Percentiles rank a stretch among this genome's conserved stretches.
Evolutionary conservation across 163 green algal species (phyloP).

Genomic region (Volvox carteri): DNA sequence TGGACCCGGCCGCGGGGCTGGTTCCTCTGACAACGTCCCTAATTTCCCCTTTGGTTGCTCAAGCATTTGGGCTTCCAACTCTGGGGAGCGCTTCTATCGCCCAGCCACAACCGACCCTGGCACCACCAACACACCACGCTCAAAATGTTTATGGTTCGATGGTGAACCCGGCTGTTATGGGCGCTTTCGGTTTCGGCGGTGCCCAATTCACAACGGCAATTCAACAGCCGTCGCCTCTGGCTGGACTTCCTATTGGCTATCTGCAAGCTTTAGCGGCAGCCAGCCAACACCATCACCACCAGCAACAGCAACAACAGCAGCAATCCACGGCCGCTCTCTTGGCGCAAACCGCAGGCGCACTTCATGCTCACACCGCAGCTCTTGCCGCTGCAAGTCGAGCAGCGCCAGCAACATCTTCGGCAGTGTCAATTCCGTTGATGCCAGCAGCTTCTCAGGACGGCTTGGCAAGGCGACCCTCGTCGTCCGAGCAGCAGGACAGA

Average conservation of each 20-base stretch:
- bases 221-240: constrained; percentile 10
- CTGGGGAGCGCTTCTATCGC: background rate
- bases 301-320: constrained; percentile 45
- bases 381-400: background rate
- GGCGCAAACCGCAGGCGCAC: constrained; percentile 28
- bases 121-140: background rate
- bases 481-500: constrained; percentile 34
- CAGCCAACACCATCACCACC: constrained; percentile 36
- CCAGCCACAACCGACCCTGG: background rate
- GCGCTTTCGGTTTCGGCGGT: constrained; percentile 6
- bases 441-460: background rate
- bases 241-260: constrained; percentile 24
- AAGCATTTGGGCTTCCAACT: constrained; percentile 35
- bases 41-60: constrained; percentile 26
- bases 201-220: constrained; percentile 1
- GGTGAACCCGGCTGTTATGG: constrained; percentile 36
- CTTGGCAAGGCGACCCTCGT: background rate
- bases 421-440: constrained; percentile 10
- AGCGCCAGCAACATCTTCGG: constrained; percentile 23
- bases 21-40: constrained; percentile 27
- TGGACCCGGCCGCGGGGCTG: constrained; percentile 41
- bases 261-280: constrained; percentile 43
- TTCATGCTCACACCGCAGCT: constrained; percentile 36
- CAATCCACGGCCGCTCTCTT: background rate
- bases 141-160: constrained; percentile 28